Evolutionary conservation across 2,329 filamentous ascomycete species (phyloP), one percentile per base, ranked within the genome.

Genomic region (Aspergillus chevalieri): DNA sequence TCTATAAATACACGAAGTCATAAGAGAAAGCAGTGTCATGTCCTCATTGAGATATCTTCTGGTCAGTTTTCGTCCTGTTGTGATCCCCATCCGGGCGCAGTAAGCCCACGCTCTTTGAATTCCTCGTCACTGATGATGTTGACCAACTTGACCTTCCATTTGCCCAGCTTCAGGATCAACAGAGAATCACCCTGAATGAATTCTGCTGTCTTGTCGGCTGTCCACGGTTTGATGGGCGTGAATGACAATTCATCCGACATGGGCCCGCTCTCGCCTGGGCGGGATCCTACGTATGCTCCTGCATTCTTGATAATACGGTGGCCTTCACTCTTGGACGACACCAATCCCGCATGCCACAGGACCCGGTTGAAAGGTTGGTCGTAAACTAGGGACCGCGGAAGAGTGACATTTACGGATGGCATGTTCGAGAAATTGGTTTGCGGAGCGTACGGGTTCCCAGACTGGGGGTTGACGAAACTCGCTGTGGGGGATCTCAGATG

Each of bases 81-180:
- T 26, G 69, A 68, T 47, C 75, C 69, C 77, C 77, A 81, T 2
- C 78, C 78, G 14, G 78, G 77, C 36, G 70, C 75, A 12, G 65
- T 69, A 17, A 77, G 62, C 1, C 75, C 76, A 41, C 64, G 60
- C 10, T 65, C 65, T 44, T 73, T 70, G 55, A 77, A 82, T 19
- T 80, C 72, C 33, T 75, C 72, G 50, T 84, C 80, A 10, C 71
- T 68, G 4, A 84, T 64, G 39, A 84, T 72, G 43, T 75, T 73
- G 26, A 83, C 72, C 19, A 82, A 67, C 57, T 78, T 78, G 33
- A 83, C 71, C 57, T 79, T 82, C 73, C 78, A 81, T 60, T 85
- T 85, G 6, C 82, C 82, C 2, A 77, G 57, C 52, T 79, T 70
- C 8, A 84, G 55, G 7, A 84, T 73, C n/a, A 85, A 56, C 2